Evolutionary conservation across 257 asterid species (phyloP).

Genomic region (Solanum sparsipilum): DNA sequence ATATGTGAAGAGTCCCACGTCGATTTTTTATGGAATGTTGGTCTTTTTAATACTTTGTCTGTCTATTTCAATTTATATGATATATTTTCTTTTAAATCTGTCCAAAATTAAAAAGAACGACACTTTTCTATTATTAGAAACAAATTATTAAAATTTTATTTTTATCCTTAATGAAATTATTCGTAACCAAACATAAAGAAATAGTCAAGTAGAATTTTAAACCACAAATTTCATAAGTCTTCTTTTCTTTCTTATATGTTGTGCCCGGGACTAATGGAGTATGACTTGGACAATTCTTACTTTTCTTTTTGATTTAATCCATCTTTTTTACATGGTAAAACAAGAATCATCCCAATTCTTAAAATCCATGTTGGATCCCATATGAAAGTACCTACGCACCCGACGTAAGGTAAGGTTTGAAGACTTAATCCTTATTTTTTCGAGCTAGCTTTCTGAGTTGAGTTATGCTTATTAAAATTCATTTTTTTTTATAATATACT

Average conservation of each 20-base stretch:
- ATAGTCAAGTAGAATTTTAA: too few species aligned
- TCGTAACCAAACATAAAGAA: background rate
- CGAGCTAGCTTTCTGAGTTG: fast-evolving
- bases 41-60: background rate
- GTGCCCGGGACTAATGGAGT: too few species aligned
- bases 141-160: too few species aligned
- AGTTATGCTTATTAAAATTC: fast-evolving
- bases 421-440: background rate
- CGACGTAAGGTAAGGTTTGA: background rate
- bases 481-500: background rate
- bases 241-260: too few species aligned
- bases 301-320: too few species aligned
- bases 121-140: too few species aligned
- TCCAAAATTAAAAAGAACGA: too few species aligned
- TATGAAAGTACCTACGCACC: background rate
- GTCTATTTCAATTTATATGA: too few species aligned
- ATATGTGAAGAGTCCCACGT: background rate
- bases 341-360: too few species aligned
- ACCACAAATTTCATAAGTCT: too few species aligned
- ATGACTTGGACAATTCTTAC: background rate
- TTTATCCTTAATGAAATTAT: background rate
- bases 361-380: background rate
- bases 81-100: too few species aligned
- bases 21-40: background rate
- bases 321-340: background rate